Conservation (phyloP, 192 early-diverging fungal species). For the Bifiguratus adelaidae region DNA sequence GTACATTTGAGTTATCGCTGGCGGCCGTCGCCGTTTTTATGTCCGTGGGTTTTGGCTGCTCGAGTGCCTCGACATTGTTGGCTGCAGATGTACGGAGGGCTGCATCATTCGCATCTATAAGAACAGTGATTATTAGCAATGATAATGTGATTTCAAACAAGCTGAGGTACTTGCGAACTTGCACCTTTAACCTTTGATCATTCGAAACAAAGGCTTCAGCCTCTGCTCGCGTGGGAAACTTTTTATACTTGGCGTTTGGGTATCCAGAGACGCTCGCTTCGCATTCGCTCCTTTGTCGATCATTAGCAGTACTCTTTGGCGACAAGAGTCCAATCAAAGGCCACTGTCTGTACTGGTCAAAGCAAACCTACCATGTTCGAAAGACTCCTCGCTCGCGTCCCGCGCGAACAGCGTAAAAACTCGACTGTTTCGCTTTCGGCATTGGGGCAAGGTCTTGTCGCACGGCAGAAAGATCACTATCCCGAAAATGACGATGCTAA, state of each 20-base stretch:
- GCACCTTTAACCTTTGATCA: too few species aligned
- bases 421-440: not conserved
- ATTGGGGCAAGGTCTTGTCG: not conserved
- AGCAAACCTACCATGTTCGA: conserved; percentile 15
- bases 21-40: not conserved
- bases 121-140: too few species aligned
- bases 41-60: not conserved
- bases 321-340: not conserved
- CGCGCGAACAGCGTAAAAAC: conserved; percentile 32
- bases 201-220: conserved; percentile 37
- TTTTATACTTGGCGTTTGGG: conserved; percentile 47
- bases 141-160: too few species aligned
- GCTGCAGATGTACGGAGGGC: not conserved
- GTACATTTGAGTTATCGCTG: not conserved
- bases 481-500: too few species aligned
- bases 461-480: too few species aligned
- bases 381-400: conserved; percentile 31
- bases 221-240: conserved; percentile 39
- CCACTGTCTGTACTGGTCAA: too few species aligned
- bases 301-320: not conserved
- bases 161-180: too few species aligned
- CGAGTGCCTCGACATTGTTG: not conserved
- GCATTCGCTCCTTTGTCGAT: conserved; percentile 46
- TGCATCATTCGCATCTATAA: too few species aligned
- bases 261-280: conserved; percentile 36